Percentiles rank a stretch among this genome's conserved stretches.
phyloP scores from a whole-genome alignment of 73 alveolate species.

The Tetrahymena elliotti region DNA sequence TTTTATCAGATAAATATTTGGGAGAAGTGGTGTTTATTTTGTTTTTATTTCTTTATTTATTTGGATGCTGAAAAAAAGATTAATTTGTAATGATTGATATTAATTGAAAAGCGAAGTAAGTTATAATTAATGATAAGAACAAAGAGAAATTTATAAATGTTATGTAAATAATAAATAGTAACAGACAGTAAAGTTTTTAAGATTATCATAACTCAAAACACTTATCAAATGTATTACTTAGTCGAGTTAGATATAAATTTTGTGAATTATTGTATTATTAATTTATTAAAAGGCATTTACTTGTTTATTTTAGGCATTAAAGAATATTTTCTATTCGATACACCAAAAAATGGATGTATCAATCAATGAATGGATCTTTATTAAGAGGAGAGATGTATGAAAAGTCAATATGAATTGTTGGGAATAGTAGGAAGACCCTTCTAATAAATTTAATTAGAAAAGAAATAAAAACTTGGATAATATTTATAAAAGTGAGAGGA shows the following conservation, averaged over 20 bases:
- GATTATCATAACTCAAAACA: neutral
- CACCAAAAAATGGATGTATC: neutral
- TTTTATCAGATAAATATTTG: neutral
- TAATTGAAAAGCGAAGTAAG: neutral
- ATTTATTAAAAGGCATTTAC: neutral
- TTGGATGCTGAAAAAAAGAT: neutral
- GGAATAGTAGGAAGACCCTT: neutral
- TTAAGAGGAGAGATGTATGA: neutral
- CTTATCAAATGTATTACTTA: neutral
- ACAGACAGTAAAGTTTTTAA: neutral
- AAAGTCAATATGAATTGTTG: neutral
- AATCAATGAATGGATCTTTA: neutral
- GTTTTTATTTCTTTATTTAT: too few relatives aligned
- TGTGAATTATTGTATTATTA: neutral
- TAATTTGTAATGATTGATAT: too few relatives aligned
- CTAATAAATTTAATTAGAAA: neutral
- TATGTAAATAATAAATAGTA: neutral
- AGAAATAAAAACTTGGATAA: neutral
- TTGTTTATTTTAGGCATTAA: neutral
- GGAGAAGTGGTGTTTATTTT: neutral
- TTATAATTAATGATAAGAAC: neutral
- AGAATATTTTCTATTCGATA: neutral
- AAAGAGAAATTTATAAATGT: neutral
- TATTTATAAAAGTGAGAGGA: neutral
- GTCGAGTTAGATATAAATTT: neutral